Evolutionary conservation across 1,284 basidiomycete genomes (phyloP).

Genomic region (Athelia psychrophila): DNA sequence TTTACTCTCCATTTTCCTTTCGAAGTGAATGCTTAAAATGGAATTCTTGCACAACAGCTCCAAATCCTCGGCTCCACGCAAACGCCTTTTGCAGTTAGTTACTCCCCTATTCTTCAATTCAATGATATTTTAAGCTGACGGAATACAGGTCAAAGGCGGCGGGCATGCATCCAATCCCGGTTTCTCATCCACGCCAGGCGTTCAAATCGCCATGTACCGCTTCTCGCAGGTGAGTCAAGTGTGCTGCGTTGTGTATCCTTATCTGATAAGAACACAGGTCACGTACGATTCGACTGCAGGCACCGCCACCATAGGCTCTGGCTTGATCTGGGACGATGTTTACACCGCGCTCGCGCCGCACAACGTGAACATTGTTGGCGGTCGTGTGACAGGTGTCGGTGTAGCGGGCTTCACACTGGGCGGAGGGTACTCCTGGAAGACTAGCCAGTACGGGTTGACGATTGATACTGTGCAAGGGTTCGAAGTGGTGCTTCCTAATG

Average conservation of each 20-base stretch:
- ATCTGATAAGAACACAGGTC: constrained; percentile 16
- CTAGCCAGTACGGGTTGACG: constrained; percentile 49
- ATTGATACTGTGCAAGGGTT: constrained; percentile 45
- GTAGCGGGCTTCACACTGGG: constrained; percentile 53
- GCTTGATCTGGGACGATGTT: constrained; percentile 57
- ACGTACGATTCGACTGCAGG: constrained; percentile 34
- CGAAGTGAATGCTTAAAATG: background rate
- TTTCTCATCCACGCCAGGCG: constrained; percentile 52
- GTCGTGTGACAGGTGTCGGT: constrained; percentile 50
- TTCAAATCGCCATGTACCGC: constrained; percentile 52
- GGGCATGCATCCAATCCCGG: constrained; percentile 50
- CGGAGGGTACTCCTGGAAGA: constrained; percentile 58
- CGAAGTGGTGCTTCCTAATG: constrained; percentile 49
- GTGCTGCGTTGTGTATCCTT: background rate
- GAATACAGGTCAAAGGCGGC: constrained; percentile 46
- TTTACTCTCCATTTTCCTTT: background rate
- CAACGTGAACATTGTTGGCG: constrained; percentile 50
- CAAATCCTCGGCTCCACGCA: constrained; percentile 38
- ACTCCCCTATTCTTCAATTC: background rate
- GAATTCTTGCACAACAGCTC: constrained; percentile 25
- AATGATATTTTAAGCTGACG: background rate
- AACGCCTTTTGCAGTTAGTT: constrained; percentile 40
- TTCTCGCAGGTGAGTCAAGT: constrained; percentile 33
- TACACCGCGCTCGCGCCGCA: constrained; percentile 44
- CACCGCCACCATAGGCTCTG: constrained; percentile 46